Conservation (phyloP, 2,329 filamentous ascomycete genomes). For the Ramichloridium luteum region DNA sequence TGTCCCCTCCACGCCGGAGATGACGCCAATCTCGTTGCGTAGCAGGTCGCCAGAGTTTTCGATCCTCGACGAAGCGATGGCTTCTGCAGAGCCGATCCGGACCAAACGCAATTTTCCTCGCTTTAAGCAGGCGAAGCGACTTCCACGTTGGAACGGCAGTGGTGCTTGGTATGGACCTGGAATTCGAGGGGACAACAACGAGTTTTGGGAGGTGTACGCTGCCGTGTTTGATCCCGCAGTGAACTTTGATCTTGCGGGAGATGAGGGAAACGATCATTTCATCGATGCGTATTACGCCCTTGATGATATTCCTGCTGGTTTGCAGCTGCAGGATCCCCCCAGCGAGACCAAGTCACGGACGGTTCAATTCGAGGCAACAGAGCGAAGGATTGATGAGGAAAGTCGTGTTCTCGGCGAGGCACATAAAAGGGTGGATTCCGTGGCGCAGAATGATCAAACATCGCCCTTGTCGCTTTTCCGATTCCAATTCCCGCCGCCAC, state of each 20-base stretch:
- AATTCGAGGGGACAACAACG: constrained; percentile 8
- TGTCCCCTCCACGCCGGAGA: constrained; percentile 15
- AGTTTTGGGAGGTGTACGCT: constrained; percentile 23
- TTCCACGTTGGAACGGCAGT: constrained; percentile 14
- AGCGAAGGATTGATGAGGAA: neutral
- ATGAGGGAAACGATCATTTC: constrained; percentile 1
- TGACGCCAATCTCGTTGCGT: constrained; percentile 11
- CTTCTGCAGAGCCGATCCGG: constrained; percentile 9
- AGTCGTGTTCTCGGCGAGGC: neutral
- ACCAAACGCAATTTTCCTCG: constrained; percentile 22
- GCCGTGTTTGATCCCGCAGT: constrained; percentile 15
- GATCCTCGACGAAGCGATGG: constrained; percentile 4
- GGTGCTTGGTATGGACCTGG: constrained; percentile 2
- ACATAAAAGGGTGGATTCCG: neutral
- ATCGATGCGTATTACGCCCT: neutral
- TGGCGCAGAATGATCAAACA: neutral
- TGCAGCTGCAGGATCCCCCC: neutral
- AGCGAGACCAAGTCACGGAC: constrained; percentile 4
- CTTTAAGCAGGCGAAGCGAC: constrained; percentile 19
- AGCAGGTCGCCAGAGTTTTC: constrained; percentile 5
- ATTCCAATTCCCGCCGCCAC: neutral
- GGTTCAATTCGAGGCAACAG: constrained; percentile 4
- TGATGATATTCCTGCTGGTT: neutral
- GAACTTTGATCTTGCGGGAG: constrained; percentile 1
- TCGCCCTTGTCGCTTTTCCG: neutral